Evolutionary conservation across 2,329 filamentous ascomycete species (phyloP).

Genomic region (Aulographum hederae): DNA sequence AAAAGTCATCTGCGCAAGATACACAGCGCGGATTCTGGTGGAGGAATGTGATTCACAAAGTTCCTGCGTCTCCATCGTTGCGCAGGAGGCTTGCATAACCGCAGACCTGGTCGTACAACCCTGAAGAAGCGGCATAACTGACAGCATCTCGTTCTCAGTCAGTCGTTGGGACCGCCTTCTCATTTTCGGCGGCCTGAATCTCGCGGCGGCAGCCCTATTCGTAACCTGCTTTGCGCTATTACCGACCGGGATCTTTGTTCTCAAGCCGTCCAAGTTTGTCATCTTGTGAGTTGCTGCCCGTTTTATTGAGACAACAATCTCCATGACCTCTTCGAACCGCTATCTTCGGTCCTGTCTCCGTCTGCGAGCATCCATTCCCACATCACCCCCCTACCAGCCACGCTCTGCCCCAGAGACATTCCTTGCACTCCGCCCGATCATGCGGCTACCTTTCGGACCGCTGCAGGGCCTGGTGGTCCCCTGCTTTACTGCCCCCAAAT

Average conservation of each 20-base stretch:
- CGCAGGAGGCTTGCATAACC: constrained; percentile 19
- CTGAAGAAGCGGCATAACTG: constrained; percentile 11
- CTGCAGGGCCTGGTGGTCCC: not conserved
- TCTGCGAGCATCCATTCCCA: too few species aligned
- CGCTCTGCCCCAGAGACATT: constrained; percentile 12
- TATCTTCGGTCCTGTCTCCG: constrained; percentile 1
- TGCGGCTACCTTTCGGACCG: constrained; percentile 13
- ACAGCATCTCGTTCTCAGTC: constrained; percentile 38
- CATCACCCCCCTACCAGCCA: constrained; percentile 17
- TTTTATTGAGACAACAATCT: too few species aligned
- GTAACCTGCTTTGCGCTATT: constrained; percentile 83
- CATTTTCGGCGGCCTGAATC: constrained; percentile 79
- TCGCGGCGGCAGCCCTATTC: constrained; percentile 81
- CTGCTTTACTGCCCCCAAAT: not conserved
- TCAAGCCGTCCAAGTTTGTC: constrained; percentile 83
- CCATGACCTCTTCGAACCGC: not conserved
- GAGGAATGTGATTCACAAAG: constrained; percentile 7
- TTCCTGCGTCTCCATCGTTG: constrained; percentile 22
- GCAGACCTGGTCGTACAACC: constrained; percentile 1
- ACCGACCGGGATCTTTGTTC: constrained; percentile 48
- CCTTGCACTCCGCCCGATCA: constrained; percentile 19
- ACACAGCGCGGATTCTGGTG: not conserved
- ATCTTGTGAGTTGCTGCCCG: constrained; percentile 87
- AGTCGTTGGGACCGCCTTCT: constrained; percentile 93
- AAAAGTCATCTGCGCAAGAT: not conserved